Conservation (phyloP, 2,329 filamentous ascomycete genomes). For the Dactylellina cionopaga region DNA sequence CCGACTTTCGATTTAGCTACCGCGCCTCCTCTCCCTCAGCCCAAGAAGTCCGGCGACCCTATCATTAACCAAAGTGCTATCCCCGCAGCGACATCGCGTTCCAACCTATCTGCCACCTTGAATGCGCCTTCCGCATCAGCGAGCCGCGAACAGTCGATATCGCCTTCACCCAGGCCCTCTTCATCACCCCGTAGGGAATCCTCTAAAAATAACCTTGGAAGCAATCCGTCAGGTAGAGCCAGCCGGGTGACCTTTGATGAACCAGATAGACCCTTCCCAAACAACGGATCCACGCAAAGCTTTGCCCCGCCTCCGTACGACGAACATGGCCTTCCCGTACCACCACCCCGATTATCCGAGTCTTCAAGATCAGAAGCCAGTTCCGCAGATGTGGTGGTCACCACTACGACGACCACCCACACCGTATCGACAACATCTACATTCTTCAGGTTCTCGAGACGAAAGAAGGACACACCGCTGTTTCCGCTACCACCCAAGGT, state of each 20-base stretch:
- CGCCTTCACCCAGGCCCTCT: conserved; percentile 53
- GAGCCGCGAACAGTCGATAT: conserved; percentile 55
- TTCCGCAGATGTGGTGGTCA: conserved; percentile 72
- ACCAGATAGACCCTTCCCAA: conserved; percentile 65
- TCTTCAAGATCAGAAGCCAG: conserved; percentile 91
- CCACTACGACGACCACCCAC: conserved; percentile 71
- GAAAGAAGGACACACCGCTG: conserved; percentile 77
- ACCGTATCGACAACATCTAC: conserved; percentile 72
- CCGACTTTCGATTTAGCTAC: conserved; percentile 73
- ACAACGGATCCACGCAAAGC: conserved; percentile 61
- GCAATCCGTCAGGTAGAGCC: conserved; percentile 66
- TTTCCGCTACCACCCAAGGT: conserved; percentile 89
- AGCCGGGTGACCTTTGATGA: conserved; percentile 71
- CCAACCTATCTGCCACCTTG: conserved; percentile 41
- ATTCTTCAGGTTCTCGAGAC: conserved; percentile 82
- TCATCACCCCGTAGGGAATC: conserved; percentile 52
- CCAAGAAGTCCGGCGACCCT: conserved; percentile 8
- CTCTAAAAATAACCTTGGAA: conserved; percentile 67
- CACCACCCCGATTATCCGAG: conserved; percentile 76
- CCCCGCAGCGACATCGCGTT: conserved; percentile 56
- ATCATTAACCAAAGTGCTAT: conserved; percentile 62
- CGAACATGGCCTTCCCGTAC: conserved; percentile 73
- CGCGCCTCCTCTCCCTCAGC: conserved; percentile 35
- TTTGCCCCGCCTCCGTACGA: conserved; percentile 69
- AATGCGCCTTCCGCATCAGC: conserved; percentile 51